Evolutionary conservation across 495 filamentous ascomycete genomes (phyloP), one percentile per base, ranked within the genome.

Genomic region (Daldinia grandis): DNA sequence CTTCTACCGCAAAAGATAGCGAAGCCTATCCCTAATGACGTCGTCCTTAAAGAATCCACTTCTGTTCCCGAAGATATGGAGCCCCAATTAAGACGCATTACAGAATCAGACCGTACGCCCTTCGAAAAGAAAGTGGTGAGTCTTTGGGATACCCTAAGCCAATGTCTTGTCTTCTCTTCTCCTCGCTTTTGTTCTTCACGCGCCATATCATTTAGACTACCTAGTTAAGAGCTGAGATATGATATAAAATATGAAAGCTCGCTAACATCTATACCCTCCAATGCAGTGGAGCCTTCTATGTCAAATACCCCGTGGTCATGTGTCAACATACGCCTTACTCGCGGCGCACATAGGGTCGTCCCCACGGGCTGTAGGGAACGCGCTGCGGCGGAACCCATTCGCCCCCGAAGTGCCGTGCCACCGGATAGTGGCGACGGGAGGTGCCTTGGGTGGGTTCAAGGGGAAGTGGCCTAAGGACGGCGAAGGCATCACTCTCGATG

Each of bases 281-380:
- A 56, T 17, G 15, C n/a, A 73, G 47, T 91, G 89, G 78, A 79
- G 77, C n/a, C 82, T 88, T 47, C 89, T 94, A 6, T 85, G 86
- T 63, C 88, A 91, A 72, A 89, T 95, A 57, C 92, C 93, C 0
- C 74, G 78, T 5, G 92, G 92, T 14, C 82, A 81, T 58, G 89
- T 93, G 76, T 90, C 88, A 10, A 91, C 91, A 3, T 95, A 97
- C 82, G 88, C 86, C 17, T 85, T 89, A 1, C 79, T 97, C 31
- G 86, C 92, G 0, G 81, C 84, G 25, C 84, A 89, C 24, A 83
- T 95, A 1, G 74, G 79, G 14, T 91, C 90, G 3, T 93, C 90
- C 9, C 90, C 93, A 27, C 84, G 93, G 1, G 93, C 93, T 2
- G 89, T 97, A 2, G 93, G 93, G 10, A 92, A 90, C 64, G 93